These are phyloP conservation scores for Lachancea mirantina DNA, from an alignment of 805 yeast species.

Conservation along the genomic window DNA sequence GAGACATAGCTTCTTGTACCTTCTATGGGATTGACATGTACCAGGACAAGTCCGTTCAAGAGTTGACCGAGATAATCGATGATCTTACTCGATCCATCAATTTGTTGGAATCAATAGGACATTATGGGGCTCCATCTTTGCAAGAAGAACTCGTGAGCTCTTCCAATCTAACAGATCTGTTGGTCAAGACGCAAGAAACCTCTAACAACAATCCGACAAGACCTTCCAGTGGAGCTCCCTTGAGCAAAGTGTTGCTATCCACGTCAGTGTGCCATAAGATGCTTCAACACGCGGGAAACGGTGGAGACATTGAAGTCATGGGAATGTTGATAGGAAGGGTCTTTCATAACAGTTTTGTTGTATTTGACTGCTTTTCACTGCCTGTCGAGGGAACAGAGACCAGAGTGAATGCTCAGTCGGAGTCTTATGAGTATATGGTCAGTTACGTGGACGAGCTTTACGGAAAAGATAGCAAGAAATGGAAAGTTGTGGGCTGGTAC, in stretches of 20 bases:
- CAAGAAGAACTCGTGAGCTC: no score
- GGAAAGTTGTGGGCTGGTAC: constrained; percentile 92
- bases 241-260: constrained; percentile 43
- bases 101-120: no score
- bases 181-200: no score
- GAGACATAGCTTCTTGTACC: no score
- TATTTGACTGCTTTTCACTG: constrained; percentile 74
- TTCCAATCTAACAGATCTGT: no score
- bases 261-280: constrained; percentile 68
- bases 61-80: no score
- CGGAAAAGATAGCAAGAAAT: constrained; percentile 45
- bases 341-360: constrained; percentile 46
- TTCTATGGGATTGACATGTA: no score
- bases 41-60: no score
- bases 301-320: constrained; percentile 89
- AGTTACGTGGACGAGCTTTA: constrained; percentile 52
- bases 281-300: constrained; percentile 71
- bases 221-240: no score
- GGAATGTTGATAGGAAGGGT: constrained; percentile 87
- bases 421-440: constrained; percentile 93
- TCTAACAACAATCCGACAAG: no score
- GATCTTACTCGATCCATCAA: no score
- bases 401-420: constrained; percentile 87
- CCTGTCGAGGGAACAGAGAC: constrained; percentile 98
- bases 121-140: no score